phyloP scores from a whole-genome alignment of 129 eudicot genomes.

The Gnaphalium uliginosum region DNA sequence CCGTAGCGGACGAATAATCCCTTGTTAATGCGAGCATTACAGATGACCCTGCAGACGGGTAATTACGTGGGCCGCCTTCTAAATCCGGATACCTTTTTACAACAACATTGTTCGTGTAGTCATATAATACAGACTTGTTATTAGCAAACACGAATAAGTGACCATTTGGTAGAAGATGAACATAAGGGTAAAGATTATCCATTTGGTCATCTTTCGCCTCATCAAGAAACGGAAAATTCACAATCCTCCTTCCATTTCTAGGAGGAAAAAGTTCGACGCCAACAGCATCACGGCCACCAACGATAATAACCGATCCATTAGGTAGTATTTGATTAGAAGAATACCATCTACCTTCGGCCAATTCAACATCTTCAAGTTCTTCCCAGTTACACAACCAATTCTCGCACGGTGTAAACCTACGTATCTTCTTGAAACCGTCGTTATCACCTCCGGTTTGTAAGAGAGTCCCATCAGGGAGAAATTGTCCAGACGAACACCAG shows the following conservation, averaged over 20 bases:
- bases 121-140: conserved; percentile 59
- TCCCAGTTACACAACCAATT: conserved; percentile 62
- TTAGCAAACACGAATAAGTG: conserved; percentile 73
- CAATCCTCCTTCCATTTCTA: conserved; percentile 30
- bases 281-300: conserved; percentile 54
- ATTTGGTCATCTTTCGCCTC: conserved; percentile 52
- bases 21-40: conserved; percentile 66
- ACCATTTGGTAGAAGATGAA: conserved; percentile 71
- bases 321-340: conserved; percentile 72
- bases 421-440: conserved; percentile 53
- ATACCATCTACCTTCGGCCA: conserved; percentile 73
- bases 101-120: conserved; percentile 37
- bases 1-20: conserved; percentile 55
- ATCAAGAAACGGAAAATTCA: conserved; percentile 49
- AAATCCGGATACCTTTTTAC: conserved; percentile 45
- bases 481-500: conserved; percentile 94
- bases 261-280: conserved; percentile 68
- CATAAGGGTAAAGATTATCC: conserved; percentile 79
- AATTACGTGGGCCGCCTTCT: conserved; percentile 80
- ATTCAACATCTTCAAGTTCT: conserved; percentile 50
- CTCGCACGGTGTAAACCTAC: conserved; percentile 61
- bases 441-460: conserved; percentile 85
- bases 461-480: conserved; percentile 84
- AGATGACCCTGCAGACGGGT: conserved; percentile 85
- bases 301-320: conserved; percentile 56